phyloP scores from a whole-genome alignment of 148 eudicot species.

The Heliamphora exappendiculata region DNA sequence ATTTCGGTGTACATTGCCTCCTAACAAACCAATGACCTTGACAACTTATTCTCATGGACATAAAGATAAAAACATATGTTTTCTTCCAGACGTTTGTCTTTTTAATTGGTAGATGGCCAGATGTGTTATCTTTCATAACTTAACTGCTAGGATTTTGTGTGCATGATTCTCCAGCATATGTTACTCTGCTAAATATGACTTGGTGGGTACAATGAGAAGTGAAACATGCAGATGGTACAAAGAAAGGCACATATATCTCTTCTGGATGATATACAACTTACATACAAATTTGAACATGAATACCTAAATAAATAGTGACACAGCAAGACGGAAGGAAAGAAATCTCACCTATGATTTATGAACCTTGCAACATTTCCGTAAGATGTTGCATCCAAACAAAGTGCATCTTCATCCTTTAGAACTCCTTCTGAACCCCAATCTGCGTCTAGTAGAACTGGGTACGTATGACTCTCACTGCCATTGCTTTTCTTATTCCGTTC shows the following conservation, averaged over 20 bases:
- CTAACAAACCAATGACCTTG: neutral
- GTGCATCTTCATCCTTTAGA: conserved; percentile 57
- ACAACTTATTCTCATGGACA: neutral
- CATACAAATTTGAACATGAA: too few relatives aligned
- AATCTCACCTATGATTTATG: conserved; percentile 50
- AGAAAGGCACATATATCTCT: neutral
- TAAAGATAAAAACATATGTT: neutral
- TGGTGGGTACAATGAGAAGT: neutral
- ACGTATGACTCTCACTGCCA: conserved; percentile 46
- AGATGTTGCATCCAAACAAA: conserved; percentile 63
- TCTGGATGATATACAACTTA: neutral
- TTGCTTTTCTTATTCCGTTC: conserved; percentile 37
- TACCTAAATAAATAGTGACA: neutral
- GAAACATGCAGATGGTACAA: neutral
- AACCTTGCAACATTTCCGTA: conserved; percentile 64
- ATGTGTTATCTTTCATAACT: neutral
- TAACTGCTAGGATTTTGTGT: neutral
- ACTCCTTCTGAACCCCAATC: conserved; percentile 68
- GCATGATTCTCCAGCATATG: neutral
- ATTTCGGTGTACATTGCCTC: neutral
- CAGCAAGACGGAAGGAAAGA: neutral
- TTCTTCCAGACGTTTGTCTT: too few relatives aligned
- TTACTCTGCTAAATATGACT: neutral
- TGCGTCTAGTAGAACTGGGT: conserved; percentile 64
- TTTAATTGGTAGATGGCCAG: neutral